Conservation (phyloP, 208 protist genomes). For the Trypanosoma lewisi region DNA sequence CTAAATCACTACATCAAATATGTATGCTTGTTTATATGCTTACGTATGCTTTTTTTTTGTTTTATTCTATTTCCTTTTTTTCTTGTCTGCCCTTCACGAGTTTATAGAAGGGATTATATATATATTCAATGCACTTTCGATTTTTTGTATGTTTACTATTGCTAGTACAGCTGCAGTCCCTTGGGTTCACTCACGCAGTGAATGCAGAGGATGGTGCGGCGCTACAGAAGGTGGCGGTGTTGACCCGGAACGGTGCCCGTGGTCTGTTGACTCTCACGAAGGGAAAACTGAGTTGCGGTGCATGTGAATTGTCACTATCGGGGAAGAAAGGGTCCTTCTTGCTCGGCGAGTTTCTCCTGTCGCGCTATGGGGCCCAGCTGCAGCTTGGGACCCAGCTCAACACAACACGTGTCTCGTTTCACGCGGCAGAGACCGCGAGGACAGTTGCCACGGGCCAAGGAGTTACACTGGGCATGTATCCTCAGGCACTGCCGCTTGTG, state of each 20-base stretch:
- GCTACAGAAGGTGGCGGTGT: constrained; percentile 16
- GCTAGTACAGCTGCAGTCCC: background rate
- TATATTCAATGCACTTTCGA: too few species aligned
- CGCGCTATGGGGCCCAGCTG: constrained; percentile 5
- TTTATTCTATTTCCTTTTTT: too few species aligned
- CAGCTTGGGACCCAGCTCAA: constrained; percentile 8
- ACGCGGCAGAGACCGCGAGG: constrained; percentile 6
- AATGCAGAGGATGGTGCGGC: background rate
- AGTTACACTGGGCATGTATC: constrained; percentile 16
- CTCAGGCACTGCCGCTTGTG: constrained; percentile 9
- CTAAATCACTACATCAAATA: background rate
- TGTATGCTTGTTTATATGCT: too few species aligned
- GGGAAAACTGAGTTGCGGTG: constrained; percentile 10
- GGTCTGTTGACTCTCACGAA: constrained; percentile 2
- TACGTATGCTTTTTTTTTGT: too few species aligned
- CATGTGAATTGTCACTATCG: constrained; percentile 1
- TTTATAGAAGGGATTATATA: too few species aligned
- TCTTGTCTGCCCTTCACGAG: too few species aligned
- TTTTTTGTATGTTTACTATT: background rate
- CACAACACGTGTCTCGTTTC: background rate
- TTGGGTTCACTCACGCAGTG: background rate
- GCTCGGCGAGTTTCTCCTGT: constrained; percentile 7
- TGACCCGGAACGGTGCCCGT: constrained; percentile 19
- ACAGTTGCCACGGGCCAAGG: constrained; percentile 15
- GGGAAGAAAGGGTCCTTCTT: constrained; percentile 18